Evolutionary conservation across 2,329 filamentous ascomycete species (phyloP).

Genomic region (Plenodomus lindquistii): DNA sequence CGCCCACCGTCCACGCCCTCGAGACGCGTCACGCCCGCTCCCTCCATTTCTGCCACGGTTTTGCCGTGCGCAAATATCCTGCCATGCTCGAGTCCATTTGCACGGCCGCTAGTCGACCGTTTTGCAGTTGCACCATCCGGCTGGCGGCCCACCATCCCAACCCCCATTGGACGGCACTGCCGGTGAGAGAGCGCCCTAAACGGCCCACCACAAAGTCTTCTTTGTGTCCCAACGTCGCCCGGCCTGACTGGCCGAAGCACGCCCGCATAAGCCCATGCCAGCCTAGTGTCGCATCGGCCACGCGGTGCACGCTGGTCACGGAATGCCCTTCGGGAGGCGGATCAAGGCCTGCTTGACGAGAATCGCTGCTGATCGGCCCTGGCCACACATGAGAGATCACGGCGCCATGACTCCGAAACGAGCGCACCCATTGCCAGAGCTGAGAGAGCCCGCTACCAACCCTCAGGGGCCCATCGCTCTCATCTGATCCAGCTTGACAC

Average conservation of each 20-base stretch:
- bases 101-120: conserved; percentile 40
- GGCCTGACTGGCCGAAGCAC: conserved; percentile 25
- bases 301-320: conserved; percentile 24
- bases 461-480: conserved; percentile 15
- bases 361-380: conserved; percentile 31
- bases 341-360: conserved; percentile 21
- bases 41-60: conserved; percentile 11
- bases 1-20: conserved; percentile 15
- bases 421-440: conserved; percentile 1
- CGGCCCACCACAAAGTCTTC: conserved; percentile 24
- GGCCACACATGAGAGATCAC: conserved; percentile 21
- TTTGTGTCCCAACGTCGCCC: conserved; percentile 26
- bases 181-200: conserved; percentile 35
- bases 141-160: conserved; percentile 23
- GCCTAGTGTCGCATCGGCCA: conserved; percentile 31
- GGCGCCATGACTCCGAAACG: conserved; percentile 30
- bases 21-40: conserved; percentile 29
- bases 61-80: conserved; percentile 18
- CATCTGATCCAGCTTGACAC: conserved; percentile 17
- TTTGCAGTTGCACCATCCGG: conserved; percentile 37
- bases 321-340: conserved; percentile 32
- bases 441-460: neutral
- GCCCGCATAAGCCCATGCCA: conserved; percentile 20
- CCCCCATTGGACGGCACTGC: conserved; percentile 20
- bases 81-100: conserved; percentile 24